Percentiles rank a stretch among this genome's conserved stretches.
phyloP scores from a whole-genome alignment of 306 rosid species.

The Hippophae gyantsensis region DNA sequence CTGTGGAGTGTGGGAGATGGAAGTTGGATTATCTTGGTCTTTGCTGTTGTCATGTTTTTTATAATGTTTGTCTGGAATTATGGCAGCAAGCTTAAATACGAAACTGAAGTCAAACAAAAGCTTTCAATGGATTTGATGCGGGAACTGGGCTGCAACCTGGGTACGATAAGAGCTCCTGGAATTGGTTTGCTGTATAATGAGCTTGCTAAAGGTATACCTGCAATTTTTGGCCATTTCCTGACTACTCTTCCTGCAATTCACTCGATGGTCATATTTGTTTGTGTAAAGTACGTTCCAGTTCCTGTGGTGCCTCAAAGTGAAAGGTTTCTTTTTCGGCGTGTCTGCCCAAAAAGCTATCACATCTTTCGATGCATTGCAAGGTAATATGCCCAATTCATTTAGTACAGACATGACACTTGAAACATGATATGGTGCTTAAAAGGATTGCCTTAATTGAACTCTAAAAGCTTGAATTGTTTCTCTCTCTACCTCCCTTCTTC shows the following conservation, averaged over 20 bases:
- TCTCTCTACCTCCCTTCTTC: too few species aligned
- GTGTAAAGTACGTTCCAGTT: slow-evolving; percentile 87
- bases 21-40: slow-evolving; percentile 92
- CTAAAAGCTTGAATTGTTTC: too few species aligned
- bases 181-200: slow-evolving; percentile 91
- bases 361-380: slow-evolving; percentile 94
- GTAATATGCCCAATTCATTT: slow-evolving; percentile 17
- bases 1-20: slow-evolving; percentile 80
- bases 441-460: too few species aligned
- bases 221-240: slow-evolving; percentile 86
- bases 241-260: slow-evolving; percentile 58
- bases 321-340: slow-evolving; percentile 94
- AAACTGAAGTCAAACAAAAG: slow-evolving; percentile 89
- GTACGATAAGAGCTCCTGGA: slow-evolving; percentile 95
- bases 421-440: too few species aligned
- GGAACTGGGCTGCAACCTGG: slow-evolving; percentile 80
- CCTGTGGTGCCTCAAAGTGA: slow-evolving; percentile 92
- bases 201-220: slow-evolving; percentile 93
- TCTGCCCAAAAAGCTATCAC: slow-evolving; percentile 81
- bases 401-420: neutral
- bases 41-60: slow-evolving; percentile 61
- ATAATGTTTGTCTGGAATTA: slow-evolving; percentile 88
- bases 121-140: slow-evolving; percentile 79
- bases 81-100: slow-evolving; percentile 95
- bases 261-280: slow-evolving; percentile 90